Evolutionary conservation across 2,329 filamentous ascomycete genomes (phyloP), one percentile per base, ranked within the genome.

Genomic region (Aspergillus ibericus): DNA sequence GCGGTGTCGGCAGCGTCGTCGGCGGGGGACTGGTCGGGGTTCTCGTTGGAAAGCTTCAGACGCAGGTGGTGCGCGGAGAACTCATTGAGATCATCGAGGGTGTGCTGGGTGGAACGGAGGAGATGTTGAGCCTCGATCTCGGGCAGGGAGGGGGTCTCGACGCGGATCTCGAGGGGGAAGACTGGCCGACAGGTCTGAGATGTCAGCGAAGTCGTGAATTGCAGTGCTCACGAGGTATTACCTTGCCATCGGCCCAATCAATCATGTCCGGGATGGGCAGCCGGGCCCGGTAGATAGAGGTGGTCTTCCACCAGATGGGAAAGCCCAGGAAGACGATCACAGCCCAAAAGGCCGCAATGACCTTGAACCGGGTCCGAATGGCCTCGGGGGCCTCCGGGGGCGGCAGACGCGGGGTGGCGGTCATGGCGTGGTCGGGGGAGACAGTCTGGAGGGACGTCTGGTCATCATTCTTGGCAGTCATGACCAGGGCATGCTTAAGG

Each of bases 251-350:
- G 9, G 92, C 90, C 93, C 95, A 98, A 61, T 89, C 85, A 66
- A 90, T 85, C 95, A 99, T 99, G 55, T 88, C 84, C 70, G 89
- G 84, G 65, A 97, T 76, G 5, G 95, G 95, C 66, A 99, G 79
- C 46, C 87, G 83, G 12, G 93, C 93, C 56, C 95, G 86, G 75
- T 96, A 93, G 56, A 98, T 96, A 0, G 90, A 89, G 4, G 95
- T 99, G 0, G 95, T 98, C 74, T 87, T 88, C 87, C 92, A 96
- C 95, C 95, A 99, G 84, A 96, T 88, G 58, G 95, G 95, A 64
- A 99, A 75, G 2, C 95, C 95, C 5, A 99, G 78, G 29, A 89
- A 83, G 6, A 96, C 73, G 6, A 96, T 91, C 36, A 98, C 86
- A 5, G 87, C 80, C 95, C 95, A 99, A 76, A 97, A 98, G 8